These are phyloP conservation scores for Pseudogymnoascus sp. DNA, from an alignment of 2,329 filamentous ascomycete genomes.

Conservation along the genomic window DNA sequence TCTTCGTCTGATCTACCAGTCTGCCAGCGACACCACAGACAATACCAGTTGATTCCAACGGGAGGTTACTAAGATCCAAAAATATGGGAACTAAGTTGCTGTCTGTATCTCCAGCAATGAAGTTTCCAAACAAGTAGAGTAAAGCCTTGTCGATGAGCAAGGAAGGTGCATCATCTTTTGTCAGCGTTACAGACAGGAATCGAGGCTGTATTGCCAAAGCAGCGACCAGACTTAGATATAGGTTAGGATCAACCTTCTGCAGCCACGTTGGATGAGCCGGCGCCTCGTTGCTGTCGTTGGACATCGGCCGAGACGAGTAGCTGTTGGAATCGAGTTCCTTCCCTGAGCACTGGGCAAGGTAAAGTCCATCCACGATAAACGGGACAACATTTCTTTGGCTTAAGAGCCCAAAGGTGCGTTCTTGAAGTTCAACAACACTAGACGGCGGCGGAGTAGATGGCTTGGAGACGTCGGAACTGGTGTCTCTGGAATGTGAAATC, in stretches of 20 bases:
- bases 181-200: constrained; percentile 68
- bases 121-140: constrained; percentile 59
- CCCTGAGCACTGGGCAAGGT: constrained; percentile 77
- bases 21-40: constrained; percentile 87
- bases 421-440: constrained; percentile 71
- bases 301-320: constrained; percentile 32
- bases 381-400: constrained; percentile 69
- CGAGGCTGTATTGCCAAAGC: constrained; percentile 54
- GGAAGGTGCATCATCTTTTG: constrained; percentile 66
- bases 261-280: constrained; percentile 41
- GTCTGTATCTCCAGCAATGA: constrained; percentile 68
- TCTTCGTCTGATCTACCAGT: constrained; percentile 63
- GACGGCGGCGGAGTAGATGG: constrained; percentile 71
- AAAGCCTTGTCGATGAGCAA: constrained; percentile 64
- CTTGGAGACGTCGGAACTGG: constrained; percentile 34
- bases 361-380: constrained; percentile 58
- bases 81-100: constrained; percentile 77
- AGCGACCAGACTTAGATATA: constrained; percentile 57
- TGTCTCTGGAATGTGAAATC: constrained; percentile 28
- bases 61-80: constrained; percentile 71
- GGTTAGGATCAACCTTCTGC: constrained; percentile 53
- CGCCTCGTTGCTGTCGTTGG: constrained; percentile 29
- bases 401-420: constrained; percentile 77
- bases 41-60: constrained; percentile 85
- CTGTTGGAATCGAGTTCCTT: constrained; percentile 29